Conservation (phyloP, 345 rosid genomes). For the Citrus sinensis region DVS_A1.0 CM039165.1:38193501-38194000, state of each 20-base stretch:
- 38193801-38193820: neutral
- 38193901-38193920: too few relatives aligned
- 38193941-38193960: too few relatives aligned
- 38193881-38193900: too few relatives aligned
- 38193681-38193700: slow-evolving; percentile 53
- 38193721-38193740: slow-evolving; percentile 73
- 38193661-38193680: slow-evolving; percentile 77
- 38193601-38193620: slow-evolving; percentile 53
- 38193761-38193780: slow-evolving; percentile 35
- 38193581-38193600: slow-evolving; percentile 77
- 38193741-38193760: slow-evolving; percentile 62
- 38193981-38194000: too few relatives aligned
- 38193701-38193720: slow-evolving; percentile 52
- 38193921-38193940: too few relatives aligned
- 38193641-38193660: slow-evolving; percentile 75
- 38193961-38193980: too few relatives aligned
- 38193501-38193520: slow-evolving; percentile 80
- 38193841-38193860: too few relatives aligned
- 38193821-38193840: neutral
- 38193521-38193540: slow-evolving; percentile 82
- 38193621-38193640: slow-evolving; percentile 82
- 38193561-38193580: slow-evolving; percentile 54
- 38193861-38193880: too few relatives aligned
- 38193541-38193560: slow-evolving; percentile 70
- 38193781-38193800: slow-evolving; percentile 8